Base-by-base conservation (phyloP, 2,329 filamentous ascomycete genomes). In the Nigrograna mackinnonii region DNA sequence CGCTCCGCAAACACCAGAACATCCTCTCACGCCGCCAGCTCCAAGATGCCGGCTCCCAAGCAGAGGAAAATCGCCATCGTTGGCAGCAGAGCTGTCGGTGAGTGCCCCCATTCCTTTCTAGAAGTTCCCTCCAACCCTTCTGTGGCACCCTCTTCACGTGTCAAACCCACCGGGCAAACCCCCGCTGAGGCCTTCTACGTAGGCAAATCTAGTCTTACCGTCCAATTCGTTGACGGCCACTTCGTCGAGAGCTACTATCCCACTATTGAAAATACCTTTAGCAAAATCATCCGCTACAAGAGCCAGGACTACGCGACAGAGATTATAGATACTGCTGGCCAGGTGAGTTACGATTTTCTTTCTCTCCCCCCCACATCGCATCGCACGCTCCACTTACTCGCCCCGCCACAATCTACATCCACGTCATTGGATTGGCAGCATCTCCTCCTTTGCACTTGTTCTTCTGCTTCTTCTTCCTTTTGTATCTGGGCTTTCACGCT, bases 231-330 rank as follows among this genome's bases (percentile, higher is more conserved):
- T 65, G 94, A 99, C 68, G 91, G 91, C 50, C 91, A 96, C 74
- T 99, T 99, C 67, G 92, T 99, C 64, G 94, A 99, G 71, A 95
- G 89, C 71, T 99, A 99, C 74, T 99, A 99, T 70, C 94, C 94
- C 24, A 99, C 94, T 30, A 97, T 99, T 63, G 94, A 99, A 72
- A 99, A 97, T 71, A 97, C 92, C 2, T 99, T 99, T 69, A 95
- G 87, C 77, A 95, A 95, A 70, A 86, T 91, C 56, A 96, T 99
- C 69, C 87, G 89, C 60, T 87, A 88, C 71, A 95, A 94, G 72
- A 87, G 88, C 37, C 90, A 96, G 70, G 94, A 97, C 54, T 99
- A 85, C 71, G 85, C 89, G 38, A 96, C 91, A 11, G 94, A 99
- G 75, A 97, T 99, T 62, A 94, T 99, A 68, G 94, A 99, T 68